phyloP scores from a whole-genome alignment of 371 early-diverging fungal genomes.

The Zychaea mexicana region DNA sequence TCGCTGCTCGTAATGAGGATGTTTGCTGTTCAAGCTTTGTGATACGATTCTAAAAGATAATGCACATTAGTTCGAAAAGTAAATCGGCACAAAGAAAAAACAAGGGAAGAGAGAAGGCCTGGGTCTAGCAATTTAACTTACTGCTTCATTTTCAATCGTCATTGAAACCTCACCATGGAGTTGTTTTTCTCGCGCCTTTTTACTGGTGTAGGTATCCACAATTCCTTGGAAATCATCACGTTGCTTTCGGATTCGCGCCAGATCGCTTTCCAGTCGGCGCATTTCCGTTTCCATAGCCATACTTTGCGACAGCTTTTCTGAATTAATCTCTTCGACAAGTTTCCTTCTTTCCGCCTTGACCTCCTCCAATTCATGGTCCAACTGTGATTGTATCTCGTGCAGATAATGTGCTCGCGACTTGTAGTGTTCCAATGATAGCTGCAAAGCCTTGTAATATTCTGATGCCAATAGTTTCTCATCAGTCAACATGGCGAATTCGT shows the following conservation, averaged over 20 bases:
- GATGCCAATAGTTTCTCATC: conserved; percentile 59
- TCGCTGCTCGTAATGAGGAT: conserved; percentile 5
- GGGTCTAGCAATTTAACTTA: no score
- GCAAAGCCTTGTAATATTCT: conserved; percentile 54
- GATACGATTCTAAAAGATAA: conserved; percentile 12
- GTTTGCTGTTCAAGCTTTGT: conserved; percentile 2
- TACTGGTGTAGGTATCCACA: conserved; percentile 23
- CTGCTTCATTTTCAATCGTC: conserved; percentile 33
- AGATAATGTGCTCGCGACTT: conserved; percentile 30
- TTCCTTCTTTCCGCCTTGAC: conserved; percentile 20
- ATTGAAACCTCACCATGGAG: conserved; percentile 22
- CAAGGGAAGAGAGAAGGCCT: no score
- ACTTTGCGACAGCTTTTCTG: conserved; percentile 27
- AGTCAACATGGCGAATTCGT: conserved; percentile 30
- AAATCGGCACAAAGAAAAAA: not conserved
- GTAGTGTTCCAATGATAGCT: conserved; percentile 55
- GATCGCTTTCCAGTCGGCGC: conserved; percentile 73
- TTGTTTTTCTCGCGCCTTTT: conserved; percentile 21
- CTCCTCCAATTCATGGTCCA: conserved; percentile 25
- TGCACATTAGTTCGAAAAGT: not conserved
- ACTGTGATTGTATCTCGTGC: conserved; percentile 26
- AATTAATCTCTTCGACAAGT: conserved; percentile 26
- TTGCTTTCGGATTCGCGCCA: conserved; percentile 74
- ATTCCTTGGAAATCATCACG: conserved; percentile 49
- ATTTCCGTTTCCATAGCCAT: conserved; percentile 67